These are phyloP conservation scores for Arabis hirsuta DNA, from an alignment of 345 rosid genomes.

Conservation along the genomic window DNA sequence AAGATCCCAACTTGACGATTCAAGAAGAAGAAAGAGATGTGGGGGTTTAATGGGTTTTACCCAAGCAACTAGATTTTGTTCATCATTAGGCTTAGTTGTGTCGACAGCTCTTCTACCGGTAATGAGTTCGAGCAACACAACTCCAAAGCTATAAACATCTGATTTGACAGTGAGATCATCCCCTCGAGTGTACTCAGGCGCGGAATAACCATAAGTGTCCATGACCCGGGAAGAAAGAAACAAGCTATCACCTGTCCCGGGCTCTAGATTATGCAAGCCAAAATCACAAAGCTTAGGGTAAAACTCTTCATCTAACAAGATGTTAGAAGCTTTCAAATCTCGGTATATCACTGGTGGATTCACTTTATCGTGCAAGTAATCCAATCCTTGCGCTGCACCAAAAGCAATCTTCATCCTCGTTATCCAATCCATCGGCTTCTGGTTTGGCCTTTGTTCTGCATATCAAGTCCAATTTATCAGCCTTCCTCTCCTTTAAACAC, in stretches of 20 bases:
- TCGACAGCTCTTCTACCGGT: conserved; percentile 75
- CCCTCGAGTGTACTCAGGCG: conserved; percentile 65
- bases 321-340: conserved; percentile 72
- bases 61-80: conserved; percentile 81
- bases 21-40: not conserved
- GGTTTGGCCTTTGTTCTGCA: conserved; percentile 46
- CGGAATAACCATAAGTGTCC: conserved; percentile 76
- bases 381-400: conserved; percentile 72
- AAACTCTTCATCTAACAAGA: conserved; percentile 56
- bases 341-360: conserved; percentile 57
- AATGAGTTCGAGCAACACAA: conserved; percentile 67
- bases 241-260: conserved; percentile 49
- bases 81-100: conserved; percentile 58
- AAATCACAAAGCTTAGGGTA: conserved; percentile 64
- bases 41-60: conserved; percentile 42
- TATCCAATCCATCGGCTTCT: conserved; percentile 60
- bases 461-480: not conserved
- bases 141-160: conserved; percentile 78
- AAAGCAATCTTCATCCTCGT: conserved; percentile 62
- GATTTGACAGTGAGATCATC: conserved; percentile 63
- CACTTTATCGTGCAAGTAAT: conserved; percentile 62
- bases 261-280: conserved; percentile 55
- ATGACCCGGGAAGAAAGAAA: conserved; percentile 52
- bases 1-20: conserved; percentile 12
- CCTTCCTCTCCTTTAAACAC: not conserved